These are phyloP conservation scores for Excoecaria agallocha DNA, from an alignment of 345 rosid species.

Conservation along the genomic window DNA sequence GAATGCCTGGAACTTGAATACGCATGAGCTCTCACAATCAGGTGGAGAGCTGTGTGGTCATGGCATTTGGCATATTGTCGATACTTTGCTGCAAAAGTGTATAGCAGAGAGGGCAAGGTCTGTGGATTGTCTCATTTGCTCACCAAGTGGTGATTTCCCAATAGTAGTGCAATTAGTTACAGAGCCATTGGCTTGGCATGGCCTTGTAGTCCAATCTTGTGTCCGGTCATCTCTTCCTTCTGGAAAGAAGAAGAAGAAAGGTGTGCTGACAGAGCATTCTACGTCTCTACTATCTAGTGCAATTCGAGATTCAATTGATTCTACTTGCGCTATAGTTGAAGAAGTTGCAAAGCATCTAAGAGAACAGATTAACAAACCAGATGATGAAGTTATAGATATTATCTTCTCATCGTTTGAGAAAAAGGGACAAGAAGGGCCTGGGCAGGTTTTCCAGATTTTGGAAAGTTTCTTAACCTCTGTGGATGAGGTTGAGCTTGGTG, in stretches of 20 bases:
- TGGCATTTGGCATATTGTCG: constrained; percentile 50
- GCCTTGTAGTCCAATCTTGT: constrained; percentile 67
- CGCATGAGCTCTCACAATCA: constrained; percentile 42
- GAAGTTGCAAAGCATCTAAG: constrained; percentile 53
- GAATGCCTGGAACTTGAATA: constrained; percentile 74
- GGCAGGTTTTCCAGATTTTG: constrained; percentile 54
- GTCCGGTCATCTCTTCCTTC: constrained; percentile 67
- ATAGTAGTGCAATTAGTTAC: constrained; percentile 62
- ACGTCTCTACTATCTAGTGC: constrained; percentile 37
- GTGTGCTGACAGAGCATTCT: constrained; percentile 48
- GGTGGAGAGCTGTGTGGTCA: constrained; percentile 24
- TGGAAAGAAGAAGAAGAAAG: constrained; percentile 93
- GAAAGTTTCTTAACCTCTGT: constrained; percentile 41
- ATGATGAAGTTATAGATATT: constrained; percentile 54
- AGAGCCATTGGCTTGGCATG: constrained; percentile 91
- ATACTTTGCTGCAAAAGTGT: constrained; percentile 53
- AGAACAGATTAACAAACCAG: constrained; percentile 44
- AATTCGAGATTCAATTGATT: constrained; percentile 52
- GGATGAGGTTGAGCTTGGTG: constrained; percentile 52
- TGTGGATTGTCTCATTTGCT: constrained; percentile 42
- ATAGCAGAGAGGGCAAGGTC: constrained; percentile 47
- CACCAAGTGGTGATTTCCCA: constrained; percentile 47
- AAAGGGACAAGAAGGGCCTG: constrained; percentile 57
- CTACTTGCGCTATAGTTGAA: constrained; percentile 41
- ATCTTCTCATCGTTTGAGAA: constrained; percentile 43